A percentile compares a stretch with the other conserved stretches of the same genome.
Evolutionary conservation across 257 asterid genomes (phyloP).

Genomic region (Hygrophila difformis): DNA sequence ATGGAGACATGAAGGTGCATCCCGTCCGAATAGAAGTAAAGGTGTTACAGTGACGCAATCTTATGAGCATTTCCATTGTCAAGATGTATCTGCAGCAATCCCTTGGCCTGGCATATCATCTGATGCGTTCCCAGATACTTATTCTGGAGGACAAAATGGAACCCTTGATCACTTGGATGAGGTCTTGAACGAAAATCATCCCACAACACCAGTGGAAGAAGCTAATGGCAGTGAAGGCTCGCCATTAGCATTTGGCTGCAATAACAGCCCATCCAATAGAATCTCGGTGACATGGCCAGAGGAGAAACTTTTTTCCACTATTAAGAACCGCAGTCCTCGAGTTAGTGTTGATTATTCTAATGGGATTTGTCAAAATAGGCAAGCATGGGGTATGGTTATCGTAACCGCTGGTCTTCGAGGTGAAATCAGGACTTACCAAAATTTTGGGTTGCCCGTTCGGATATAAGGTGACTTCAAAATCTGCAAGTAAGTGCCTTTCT

Average conservation of each 20-base stretch:
- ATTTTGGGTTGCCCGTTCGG: constrained; percentile 82
- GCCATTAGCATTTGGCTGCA: constrained; percentile 37
- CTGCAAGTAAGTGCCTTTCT: neutral
- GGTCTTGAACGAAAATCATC: constrained; percentile 40
- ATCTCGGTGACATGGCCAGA: constrained; percentile 89
- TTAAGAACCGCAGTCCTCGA: constrained; percentile 57
- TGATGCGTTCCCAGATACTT: constrained; percentile 32
- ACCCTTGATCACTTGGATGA: constrained; percentile 35
- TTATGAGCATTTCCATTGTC: constrained; percentile 81
- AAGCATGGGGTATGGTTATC: constrained; percentile 91
- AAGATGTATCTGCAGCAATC: constrained; percentile 85
- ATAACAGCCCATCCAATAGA: constrained; percentile 54
- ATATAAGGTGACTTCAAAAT: constrained; percentile 25
- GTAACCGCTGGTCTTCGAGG: constrained; percentile 91
- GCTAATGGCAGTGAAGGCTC: constrained; percentile 43
- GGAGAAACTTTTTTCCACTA: constrained; percentile 59
- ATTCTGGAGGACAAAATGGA: constrained; percentile 30
- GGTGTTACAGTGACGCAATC: constrained; percentile 68
- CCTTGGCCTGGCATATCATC: constrained; percentile 84
- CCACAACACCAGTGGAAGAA: constrained; percentile 53
- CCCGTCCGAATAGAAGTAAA: constrained; percentile 72
- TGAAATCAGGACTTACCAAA: constrained; percentile 84
- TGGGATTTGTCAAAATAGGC: constrained; percentile 42
- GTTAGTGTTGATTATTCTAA: constrained; percentile 55
- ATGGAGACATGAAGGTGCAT: constrained; percentile 85